Percentiles rank a stretch among this genome's conserved stretches.
Conservation (phyloP, 768 basidiomycete species). For the Boletus bicolor region DNA sequence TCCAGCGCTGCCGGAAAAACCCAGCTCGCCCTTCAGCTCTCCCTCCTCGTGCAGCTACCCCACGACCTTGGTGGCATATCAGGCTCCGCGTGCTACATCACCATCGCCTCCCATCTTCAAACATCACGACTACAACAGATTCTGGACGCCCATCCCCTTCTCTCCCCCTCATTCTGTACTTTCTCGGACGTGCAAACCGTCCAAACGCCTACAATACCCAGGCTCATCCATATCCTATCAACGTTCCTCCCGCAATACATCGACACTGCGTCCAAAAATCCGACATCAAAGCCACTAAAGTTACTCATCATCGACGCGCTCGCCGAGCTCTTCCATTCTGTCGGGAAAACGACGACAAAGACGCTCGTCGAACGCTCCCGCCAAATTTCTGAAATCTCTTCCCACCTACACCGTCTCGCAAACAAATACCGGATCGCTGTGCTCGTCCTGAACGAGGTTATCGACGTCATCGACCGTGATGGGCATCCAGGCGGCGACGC, state of each 20-base stretch:
- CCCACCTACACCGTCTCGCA: conserved; percentile 70
- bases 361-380: conserved; percentile 73
- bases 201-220: conserved; percentile 50
- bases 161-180: conserved; percentile 42
- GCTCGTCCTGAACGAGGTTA: conserved; percentile 86
- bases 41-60: conserved; percentile 75
- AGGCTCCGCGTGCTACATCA: conserved; percentile 76
- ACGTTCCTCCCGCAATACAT: conserved; percentile 54
- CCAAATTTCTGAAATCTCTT: conserved; percentile 63
- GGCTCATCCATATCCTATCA: conserved; percentile 54
- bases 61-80: conserved; percentile 49
- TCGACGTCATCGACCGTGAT: conserved; percentile 61
- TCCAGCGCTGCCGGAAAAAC: conserved; percentile 91
- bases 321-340: conserved; percentile 76
- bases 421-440: conserved; percentile 62
- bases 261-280: conserved; percentile 27
- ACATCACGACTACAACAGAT: conserved; percentile 71
- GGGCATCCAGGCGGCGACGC: conserved; percentile 14
- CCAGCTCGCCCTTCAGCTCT: conserved; percentile 82
- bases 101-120: conserved; percentile 66
- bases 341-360: conserved; percentile 52
- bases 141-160: conserved; percentile 44
- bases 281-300: conserved; percentile 55
- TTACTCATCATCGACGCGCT: conserved; percentile 87
- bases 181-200: conserved; percentile 63